Percentiles rank a stretch among this genome's conserved stretches.
Evolutionary conservation across 2,329 filamentous ascomycete genomes (phyloP).

Genomic region (Tolypocladium album): DNA sequence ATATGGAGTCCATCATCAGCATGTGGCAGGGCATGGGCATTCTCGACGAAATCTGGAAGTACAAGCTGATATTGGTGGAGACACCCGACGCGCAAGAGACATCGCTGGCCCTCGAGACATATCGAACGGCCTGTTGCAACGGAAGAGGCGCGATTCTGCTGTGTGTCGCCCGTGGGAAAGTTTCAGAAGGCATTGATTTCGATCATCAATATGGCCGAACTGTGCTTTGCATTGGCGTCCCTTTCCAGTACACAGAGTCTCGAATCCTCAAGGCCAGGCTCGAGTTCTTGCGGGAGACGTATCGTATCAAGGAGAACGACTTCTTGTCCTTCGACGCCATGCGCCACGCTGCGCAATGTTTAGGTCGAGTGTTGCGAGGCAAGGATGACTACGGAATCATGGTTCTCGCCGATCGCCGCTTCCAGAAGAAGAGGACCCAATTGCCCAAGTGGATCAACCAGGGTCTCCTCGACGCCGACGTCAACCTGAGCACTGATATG

Average conservation of each 20-base stretch:
- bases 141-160: constrained; percentile 86
- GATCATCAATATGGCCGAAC: constrained; percentile 97
- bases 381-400: constrained; percentile 99
- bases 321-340: constrained; percentile 98
- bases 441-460: constrained; percentile 96
- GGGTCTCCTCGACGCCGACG: constrained; percentile 72
- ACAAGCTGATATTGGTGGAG: constrained; percentile 95
- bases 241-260: constrained; percentile 98
- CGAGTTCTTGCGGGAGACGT: constrained; percentile 93
- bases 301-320: constrained; percentile 92
- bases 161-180: constrained; percentile 93
- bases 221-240: constrained; percentile 91
- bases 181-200: constrained; percentile 97
- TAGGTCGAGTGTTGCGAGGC: constrained; percentile 85
- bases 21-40: constrained; percentile 99
- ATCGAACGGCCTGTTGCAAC: constrained; percentile 95
- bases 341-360: constrained; percentile 94
- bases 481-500: constrained; percentile 92
- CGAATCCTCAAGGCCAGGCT: constrained; percentile 91
- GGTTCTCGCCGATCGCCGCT: constrained; percentile 90
- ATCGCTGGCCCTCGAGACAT: constrained; percentile 88
- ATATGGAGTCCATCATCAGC: constrained; percentile 98
- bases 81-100: constrained; percentile 97
- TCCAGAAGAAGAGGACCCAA: constrained; percentile 82
- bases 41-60: constrained; percentile 96